These are phyloP conservation scores for Backusella sp. DNA, from an alignment of 192 early-diverging fungal species.

Conservation along the genomic window DNA sequence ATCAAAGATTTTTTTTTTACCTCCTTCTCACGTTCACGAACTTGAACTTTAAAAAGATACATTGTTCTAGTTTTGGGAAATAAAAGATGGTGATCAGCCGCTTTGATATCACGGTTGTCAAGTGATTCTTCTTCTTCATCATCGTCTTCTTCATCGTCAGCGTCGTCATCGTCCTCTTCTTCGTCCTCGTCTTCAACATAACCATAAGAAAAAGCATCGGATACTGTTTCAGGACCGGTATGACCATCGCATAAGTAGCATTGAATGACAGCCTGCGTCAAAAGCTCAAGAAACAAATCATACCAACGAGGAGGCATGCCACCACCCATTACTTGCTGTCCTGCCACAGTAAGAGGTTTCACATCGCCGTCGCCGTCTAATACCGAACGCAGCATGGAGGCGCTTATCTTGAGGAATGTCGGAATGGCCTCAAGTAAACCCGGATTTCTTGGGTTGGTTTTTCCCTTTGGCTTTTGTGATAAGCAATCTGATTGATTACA, in stretches of 20 bases:
- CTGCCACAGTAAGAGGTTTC: conserved; percentile 31
- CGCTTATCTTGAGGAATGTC: conserved; percentile 48
- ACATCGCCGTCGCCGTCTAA: conserved; percentile 26
- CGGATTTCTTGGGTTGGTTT: conserved; percentile 8
- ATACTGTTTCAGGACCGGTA: neutral
- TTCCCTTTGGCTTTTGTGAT: conserved; percentile 8
- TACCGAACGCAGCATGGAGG: conserved; percentile 37
- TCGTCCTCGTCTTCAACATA: conserved; percentile 13
- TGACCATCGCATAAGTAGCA: conserved; percentile 50
- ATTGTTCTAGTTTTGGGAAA: conserved; percentile 48
- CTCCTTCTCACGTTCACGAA: conserved; percentile 12
- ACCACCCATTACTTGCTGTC: conserved; percentile 39
- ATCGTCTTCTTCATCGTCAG: conserved; percentile 16
- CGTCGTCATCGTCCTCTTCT: neutral
- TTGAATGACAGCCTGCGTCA: conserved; percentile 56
- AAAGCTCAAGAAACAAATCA: conserved; percentile 49
- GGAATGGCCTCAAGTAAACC: conserved; percentile 54
- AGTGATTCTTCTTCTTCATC: conserved; percentile 35
- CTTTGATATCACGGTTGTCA: conserved; percentile 38
- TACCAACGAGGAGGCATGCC: conserved; percentile 51
- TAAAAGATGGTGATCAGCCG: conserved; percentile 47
- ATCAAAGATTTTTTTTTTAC: neutral
- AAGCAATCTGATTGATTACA: conserved; percentile 23
- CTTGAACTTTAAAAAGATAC: conserved; percentile 19
- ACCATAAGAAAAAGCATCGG: conserved; percentile 2